phyloP scores from a whole-genome alignment of 805 yeast genomes.

The Lachancea thermotolerans region DNA sequence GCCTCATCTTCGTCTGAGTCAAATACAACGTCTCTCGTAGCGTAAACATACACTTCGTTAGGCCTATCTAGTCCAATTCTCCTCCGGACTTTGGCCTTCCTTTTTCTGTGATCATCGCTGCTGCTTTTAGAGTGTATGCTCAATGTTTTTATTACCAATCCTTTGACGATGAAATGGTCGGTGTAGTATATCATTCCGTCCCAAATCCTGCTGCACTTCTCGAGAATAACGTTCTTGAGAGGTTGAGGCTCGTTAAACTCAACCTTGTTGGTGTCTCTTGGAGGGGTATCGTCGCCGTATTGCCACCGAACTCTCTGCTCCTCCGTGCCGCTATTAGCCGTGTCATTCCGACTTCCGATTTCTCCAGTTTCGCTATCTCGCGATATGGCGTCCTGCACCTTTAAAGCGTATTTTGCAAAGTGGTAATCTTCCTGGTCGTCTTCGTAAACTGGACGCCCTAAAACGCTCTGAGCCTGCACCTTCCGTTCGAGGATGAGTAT shows the following conservation, averaged over 20 bases:
- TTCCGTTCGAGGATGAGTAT: conserved; percentile 49
- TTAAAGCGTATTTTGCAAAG: conserved; percentile 26
- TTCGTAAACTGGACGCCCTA: conserved; percentile 70
- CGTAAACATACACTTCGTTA: conserved; percentile 38
- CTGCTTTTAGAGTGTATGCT: conserved; percentile 24
- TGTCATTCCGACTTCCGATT: background rate
- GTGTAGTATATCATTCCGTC: conserved; percentile 39
- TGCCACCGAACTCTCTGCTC: background rate
- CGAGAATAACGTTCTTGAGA: conserved; percentile 2
- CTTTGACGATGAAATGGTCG: conserved; percentile 49
- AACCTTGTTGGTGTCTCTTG: conserved; percentile 2
- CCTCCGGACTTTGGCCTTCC: conserved; percentile 22
- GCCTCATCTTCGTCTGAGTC: conserved; percentile 28
- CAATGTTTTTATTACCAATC: conserved; percentile 51
- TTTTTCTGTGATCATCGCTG: conserved; percentile 17
- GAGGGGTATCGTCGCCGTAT: background rate
- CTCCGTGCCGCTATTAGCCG: background rate
- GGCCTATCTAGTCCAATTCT: conserved; percentile 23
- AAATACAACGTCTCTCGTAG: conserved; percentile 37
- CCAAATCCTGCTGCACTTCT: conserved; percentile 28
- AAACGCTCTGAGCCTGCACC: conserved; percentile 60
- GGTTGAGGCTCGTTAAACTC: conserved; percentile 6
- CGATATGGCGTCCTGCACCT: conserved; percentile 23
- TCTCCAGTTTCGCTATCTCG: conserved; percentile 11
- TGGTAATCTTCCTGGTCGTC: conserved; percentile 42